Percentiles rank a stretch among this genome's conserved stretches.
phyloP scores from a whole-genome alignment of 1,284 basidiomycete genomes.

The Ganoderma sp. region DNA sequence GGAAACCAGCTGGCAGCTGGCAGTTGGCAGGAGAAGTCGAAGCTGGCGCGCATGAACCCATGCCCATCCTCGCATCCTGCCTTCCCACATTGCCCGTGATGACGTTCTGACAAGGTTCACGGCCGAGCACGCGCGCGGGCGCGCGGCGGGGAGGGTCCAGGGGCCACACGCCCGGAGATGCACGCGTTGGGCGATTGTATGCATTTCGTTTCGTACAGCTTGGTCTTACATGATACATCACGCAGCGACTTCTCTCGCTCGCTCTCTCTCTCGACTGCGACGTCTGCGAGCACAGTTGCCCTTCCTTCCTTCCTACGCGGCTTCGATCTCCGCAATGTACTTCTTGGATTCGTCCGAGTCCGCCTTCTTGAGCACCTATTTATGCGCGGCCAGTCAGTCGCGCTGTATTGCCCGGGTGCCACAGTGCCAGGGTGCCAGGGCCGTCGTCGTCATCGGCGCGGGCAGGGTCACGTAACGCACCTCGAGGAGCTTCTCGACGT shows the following conservation, averaged over 20 bases:
- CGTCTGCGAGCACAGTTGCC: neutral
- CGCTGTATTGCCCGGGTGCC: neutral
- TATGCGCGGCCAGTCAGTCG: slow-evolving; percentile 52
- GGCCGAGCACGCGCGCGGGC: neutral
- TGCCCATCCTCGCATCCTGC: neutral
- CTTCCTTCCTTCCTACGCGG: slow-evolving; percentile 39
- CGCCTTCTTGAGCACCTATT: slow-evolving; percentile 63
- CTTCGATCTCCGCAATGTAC: slow-evolving; percentile 66
- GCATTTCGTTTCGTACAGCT: slow-evolving; percentile 7
- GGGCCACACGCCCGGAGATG: slow-evolving; percentile 7
- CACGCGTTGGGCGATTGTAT: slow-evolving; percentile 3
- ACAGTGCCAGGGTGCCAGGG: no score
- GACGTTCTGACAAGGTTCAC: slow-evolving; percentile 12
- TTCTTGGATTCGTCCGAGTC: slow-evolving; percentile 63
- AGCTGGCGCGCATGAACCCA: neutral
- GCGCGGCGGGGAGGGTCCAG: no score
- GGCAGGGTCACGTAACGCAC: slow-evolving; percentile 49
- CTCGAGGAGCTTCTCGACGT: slow-evolving; percentile 75
- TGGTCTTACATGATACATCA: neutral
- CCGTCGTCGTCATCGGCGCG: slow-evolving; percentile 4
- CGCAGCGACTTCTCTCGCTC: neutral
- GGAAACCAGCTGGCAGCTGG: slow-evolving; percentile 24
- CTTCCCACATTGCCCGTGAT: neutral
- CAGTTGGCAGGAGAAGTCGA: slow-evolving; percentile 24
- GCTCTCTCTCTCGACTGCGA: neutral